Conservation (phyloP, 495 filamentous ascomycete genomes). For the Penicillium roqueforti region DNA sequence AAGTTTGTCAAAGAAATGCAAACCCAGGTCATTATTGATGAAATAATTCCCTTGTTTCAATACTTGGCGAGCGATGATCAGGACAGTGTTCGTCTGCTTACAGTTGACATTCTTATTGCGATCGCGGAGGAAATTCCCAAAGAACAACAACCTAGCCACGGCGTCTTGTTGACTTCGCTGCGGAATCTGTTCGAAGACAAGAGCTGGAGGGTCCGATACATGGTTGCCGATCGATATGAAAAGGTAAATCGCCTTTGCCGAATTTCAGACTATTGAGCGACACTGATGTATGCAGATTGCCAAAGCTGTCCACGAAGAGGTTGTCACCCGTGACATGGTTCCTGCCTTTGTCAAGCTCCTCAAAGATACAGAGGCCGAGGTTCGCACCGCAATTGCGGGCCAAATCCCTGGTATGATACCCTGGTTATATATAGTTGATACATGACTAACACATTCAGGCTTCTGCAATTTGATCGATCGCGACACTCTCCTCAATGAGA, state of each 20-base stretch:
- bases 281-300: conserved; percentile 63
- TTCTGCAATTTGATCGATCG: conserved; percentile 88
- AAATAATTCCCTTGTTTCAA: conserved; percentile 99
- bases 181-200: conserved; percentile 95
- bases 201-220: conserved; percentile 98
- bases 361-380: conserved; percentile 96
- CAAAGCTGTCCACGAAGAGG: conserved; percentile 96
- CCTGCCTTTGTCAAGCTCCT: conserved; percentile 96
- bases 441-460: conserved; percentile 46
- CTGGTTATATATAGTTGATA: conserved; percentile 11
- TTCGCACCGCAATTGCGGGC: conserved; percentile 92
- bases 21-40: conserved; percentile 81
- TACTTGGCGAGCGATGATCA: conserved; percentile 94
- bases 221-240: conserved; percentile 98
- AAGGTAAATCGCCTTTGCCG: conserved; percentile 57
- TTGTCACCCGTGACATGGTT: conserved; percentile 87
- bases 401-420: conserved; percentile 77
- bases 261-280: conserved; percentile 5
- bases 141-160: conserved; percentile 94
- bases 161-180: conserved; percentile 82
- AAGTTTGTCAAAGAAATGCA: conserved; percentile 98
- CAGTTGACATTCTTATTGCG: conserved; percentile 92
- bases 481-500: conserved; percentile 85
- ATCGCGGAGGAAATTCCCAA: conserved; percentile 97
- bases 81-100: conserved; percentile 92